A percentile compares a stretch with the other conserved stretches of the same genome.
Evolutionary conservation across 1,284 basidiomycete genomes (phyloP).

Genomic region (Cerioporus squamosus): DNA sequence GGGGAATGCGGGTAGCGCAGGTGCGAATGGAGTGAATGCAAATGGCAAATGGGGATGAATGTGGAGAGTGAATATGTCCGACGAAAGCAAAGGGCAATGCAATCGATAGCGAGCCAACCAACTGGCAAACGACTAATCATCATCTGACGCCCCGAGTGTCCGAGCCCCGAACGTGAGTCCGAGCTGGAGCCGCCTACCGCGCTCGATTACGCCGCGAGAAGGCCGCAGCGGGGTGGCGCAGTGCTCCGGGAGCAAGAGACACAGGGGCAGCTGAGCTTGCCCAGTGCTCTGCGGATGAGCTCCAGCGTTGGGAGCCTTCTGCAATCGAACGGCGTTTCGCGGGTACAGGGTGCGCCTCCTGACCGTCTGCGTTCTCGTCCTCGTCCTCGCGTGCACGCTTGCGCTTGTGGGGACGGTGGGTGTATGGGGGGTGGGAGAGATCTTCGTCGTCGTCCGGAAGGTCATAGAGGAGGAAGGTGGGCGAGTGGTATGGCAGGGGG

Average conservation of each 20-base stretch:
- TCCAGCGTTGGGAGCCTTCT: constrained; percentile 6
- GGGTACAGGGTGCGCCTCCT: constrained; percentile 11
- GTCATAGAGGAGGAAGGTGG: constrained; percentile 66
- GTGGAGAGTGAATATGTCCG: constrained; percentile 9
- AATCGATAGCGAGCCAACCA: constrained; percentile 7
- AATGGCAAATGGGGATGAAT: neutral
- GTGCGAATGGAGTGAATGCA: neutral
- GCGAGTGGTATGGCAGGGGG: constrained; percentile 70
- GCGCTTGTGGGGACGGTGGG: constrained; percentile 53
- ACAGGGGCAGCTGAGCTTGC: neutral
- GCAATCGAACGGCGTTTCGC: constrained; percentile 26
- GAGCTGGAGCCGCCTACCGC: constrained; percentile 20
- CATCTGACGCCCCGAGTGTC: constrained; percentile 11
- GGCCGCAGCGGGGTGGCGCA: constrained; percentile 14
- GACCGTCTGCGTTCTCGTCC: constrained; percentile 22
- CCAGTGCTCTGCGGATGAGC: constrained; percentile 5
- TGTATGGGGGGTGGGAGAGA: constrained; percentile 70
- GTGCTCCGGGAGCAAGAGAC: neutral
- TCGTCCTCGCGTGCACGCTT: constrained; percentile 48
- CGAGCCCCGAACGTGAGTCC: constrained; percentile 4
- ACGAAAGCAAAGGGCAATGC: constrained; percentile 2
- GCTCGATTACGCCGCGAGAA: constrained; percentile 24
- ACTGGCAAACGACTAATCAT: neutral
- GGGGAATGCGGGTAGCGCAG: neutral
- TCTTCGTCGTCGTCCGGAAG: constrained; percentile 72